Percentiles rank a stretch among this genome's conserved stretches.
Conservation (phyloP, 768 basidiomycete species). For the Suillus subalutaceus region DNA sequence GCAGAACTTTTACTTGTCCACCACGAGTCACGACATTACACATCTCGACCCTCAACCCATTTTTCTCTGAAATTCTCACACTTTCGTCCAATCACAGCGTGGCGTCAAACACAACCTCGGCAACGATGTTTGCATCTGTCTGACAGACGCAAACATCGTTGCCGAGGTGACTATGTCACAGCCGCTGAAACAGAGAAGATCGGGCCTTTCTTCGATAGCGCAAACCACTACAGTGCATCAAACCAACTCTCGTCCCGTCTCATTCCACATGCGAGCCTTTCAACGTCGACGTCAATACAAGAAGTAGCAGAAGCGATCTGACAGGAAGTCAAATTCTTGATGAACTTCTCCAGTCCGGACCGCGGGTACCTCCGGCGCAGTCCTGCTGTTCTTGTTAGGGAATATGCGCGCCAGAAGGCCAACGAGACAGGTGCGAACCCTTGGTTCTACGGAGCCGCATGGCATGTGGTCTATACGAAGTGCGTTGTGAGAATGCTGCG, state of each 20-base stretch:
- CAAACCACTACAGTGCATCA: conserved; percentile 19
- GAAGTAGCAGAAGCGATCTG: conserved; percentile 24
- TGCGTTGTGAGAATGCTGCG: conserved; percentile 7
- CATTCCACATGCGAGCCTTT: conserved; percentile 19
- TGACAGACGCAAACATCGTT: background rate
- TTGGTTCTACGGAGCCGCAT: conserved; percentile 20
- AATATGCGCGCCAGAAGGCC: conserved; percentile 10
- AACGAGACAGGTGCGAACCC: conserved; percentile 25
- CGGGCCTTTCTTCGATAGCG: conserved; percentile 17
- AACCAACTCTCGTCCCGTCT: conserved; percentile 23
- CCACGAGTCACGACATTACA: background rate
- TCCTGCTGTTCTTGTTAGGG: conserved; percentile 14
- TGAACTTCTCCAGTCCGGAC: background rate
- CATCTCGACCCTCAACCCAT: conserved; percentile 16
- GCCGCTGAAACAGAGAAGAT: conserved; percentile 7
- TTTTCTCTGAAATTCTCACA: conserved; percentile 21
- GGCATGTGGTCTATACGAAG: conserved; percentile 15
- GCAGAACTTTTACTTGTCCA: conserved; percentile 19
- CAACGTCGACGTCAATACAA: conserved; percentile 19
- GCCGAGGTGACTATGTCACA: background rate
- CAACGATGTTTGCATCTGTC: conserved; percentile 19
- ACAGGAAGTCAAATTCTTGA: conserved; percentile 19
- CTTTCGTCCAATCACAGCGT: conserved; percentile 20
- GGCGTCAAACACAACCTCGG: conserved; percentile 18
- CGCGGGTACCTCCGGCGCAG: conserved; percentile 1